Evolutionary conservation across 257 asterid genomes (phyloP).

Genomic region (Solanum tarapatanum): DNA sequence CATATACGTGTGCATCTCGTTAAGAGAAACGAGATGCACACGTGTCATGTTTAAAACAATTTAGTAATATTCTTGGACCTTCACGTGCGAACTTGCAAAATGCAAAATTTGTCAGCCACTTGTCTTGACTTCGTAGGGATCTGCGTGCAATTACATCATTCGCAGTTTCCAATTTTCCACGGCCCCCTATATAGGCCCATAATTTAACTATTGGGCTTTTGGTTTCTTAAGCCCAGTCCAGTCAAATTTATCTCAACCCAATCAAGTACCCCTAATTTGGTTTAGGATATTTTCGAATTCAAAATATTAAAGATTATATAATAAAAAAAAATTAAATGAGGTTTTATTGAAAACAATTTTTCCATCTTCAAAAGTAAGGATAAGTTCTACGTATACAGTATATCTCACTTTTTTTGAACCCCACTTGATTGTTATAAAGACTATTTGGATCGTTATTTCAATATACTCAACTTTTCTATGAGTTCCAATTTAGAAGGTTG

Average conservation of each 20-base stretch:
- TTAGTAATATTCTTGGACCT: not conserved
- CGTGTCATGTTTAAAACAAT: not conserved
- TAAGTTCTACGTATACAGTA: not conserved
- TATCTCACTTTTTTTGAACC: not conserved
- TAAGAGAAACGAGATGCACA: not conserved
- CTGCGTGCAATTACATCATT: not conserved
- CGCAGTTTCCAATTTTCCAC: not conserved
- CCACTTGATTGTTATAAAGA: not conserved
- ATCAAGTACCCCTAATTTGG: not conserved
- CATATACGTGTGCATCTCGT: not conserved
- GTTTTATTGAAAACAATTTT: rapidly evolving
- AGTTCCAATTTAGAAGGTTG: not conserved
- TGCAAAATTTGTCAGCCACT: not conserved
- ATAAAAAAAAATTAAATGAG: too few species aligned
- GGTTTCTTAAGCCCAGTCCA: not conserved
- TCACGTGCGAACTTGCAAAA: not conserved
- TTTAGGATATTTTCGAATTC: not conserved
- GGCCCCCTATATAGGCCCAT: not conserved
- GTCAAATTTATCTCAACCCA: not conserved
- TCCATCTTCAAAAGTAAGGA: too few species aligned
- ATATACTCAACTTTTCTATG: not conserved
- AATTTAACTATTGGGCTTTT: not conserved
- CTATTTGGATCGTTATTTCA: not conserved
- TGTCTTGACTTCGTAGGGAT: not conserved
- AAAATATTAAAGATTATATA: not conserved